These are phyloP conservation scores for Mycena albidolilacea DNA, from an alignment of 768 basidiomycete genomes.

Conservation along the genomic window DNA sequence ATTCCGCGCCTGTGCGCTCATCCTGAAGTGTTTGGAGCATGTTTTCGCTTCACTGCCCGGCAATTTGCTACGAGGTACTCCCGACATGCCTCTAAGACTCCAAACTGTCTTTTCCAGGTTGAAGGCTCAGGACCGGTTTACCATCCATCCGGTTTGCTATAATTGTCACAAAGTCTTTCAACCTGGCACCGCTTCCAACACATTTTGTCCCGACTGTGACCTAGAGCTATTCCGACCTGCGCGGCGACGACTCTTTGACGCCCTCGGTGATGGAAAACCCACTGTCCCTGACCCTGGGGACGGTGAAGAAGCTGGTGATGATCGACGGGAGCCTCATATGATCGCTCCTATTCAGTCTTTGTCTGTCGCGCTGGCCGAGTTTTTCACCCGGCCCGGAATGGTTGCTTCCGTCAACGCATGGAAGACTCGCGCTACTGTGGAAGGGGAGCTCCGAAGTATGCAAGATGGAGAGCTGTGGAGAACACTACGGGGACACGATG, in stretches of 20 bases:
- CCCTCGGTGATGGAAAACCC: background rate
- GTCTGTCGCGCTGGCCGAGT: slow-evolving; percentile 25
- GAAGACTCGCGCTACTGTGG: background rate
- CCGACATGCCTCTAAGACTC: background rate
- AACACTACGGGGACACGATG: slow-evolving; percentile 27
- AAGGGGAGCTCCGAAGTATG: slow-evolving; percentile 25
- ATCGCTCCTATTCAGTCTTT: slow-evolving; percentile 38
- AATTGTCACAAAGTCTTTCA: slow-evolving; percentile 2
- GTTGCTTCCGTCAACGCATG: slow-evolving; percentile 34
- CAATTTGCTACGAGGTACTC: background rate
- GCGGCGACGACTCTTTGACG: background rate
- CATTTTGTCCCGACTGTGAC: slow-evolving; percentile 16
- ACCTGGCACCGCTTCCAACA: background rate
- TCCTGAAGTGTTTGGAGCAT: background rate
- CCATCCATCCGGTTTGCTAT: background rate
- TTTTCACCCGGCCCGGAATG: slow-evolving; percentile 33
- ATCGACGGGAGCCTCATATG: slow-evolving; percentile 11
- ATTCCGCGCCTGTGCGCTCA: background rate
- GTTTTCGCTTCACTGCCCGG: background rate
- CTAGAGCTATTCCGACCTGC: slow-evolving; percentile 15
- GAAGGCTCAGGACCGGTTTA: background rate
- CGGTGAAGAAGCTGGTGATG: background rate
- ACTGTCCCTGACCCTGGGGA: background rate
- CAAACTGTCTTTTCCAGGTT: background rate
- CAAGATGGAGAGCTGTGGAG: slow-evolving; percentile 40